Percentiles rank a stretch among this genome's conserved stretches.
Evolutionary conservation across 2,329 filamentous ascomycete genomes (phyloP).

Genomic region (Orbilia oligospora): DNA sequence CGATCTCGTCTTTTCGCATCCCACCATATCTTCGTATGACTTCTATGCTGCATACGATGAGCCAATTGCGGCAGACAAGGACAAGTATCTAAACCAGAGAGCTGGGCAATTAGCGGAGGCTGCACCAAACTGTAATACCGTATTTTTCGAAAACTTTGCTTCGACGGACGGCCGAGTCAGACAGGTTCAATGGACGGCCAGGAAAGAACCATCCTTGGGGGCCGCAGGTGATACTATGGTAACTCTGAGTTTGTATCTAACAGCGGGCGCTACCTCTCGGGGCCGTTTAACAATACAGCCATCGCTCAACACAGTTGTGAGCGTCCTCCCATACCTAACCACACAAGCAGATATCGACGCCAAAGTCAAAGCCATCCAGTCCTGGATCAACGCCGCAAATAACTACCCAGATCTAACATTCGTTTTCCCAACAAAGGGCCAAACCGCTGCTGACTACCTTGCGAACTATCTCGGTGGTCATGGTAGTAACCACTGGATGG

Average conservation of each 20-base stretch:
- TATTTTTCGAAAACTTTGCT: constrained; percentile 64
- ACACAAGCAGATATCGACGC: constrained; percentile 74
- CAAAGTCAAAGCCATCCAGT: constrained; percentile 77
- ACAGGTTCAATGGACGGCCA: constrained; percentile 77
- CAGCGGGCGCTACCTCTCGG: constrained; percentile 70
- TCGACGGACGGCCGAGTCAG: constrained; percentile 74
- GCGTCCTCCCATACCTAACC: constrained; percentile 74
- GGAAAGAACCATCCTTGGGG: constrained; percentile 74
- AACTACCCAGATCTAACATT: constrained; percentile 73
- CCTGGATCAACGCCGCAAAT: constrained; percentile 72
- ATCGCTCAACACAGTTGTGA: constrained; percentile 70
- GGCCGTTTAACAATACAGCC: constrained; percentile 68
- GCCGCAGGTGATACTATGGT: constrained; percentile 67
- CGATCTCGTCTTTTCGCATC: constrained; percentile 71
- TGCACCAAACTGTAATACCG: constrained; percentile 66
- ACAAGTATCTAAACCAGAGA: constrained; percentile 70
- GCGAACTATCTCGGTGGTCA: constrained; percentile 60
- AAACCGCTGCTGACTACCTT: constrained; percentile 69
- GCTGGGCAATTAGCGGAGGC: constrained; percentile 72
- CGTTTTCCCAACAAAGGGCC: constrained; percentile 71
- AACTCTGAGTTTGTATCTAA: constrained; percentile 71
- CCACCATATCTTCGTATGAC: constrained; percentile 74
- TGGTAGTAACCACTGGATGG: constrained; percentile 66
- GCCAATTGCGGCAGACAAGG: constrained; percentile 68
- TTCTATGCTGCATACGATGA: constrained; percentile 75